These are phyloP conservation scores for Biscogniauxia sp. DNA, from an alignment of 2,329 filamentous ascomycete species.

Conservation along the genomic window DNA sequence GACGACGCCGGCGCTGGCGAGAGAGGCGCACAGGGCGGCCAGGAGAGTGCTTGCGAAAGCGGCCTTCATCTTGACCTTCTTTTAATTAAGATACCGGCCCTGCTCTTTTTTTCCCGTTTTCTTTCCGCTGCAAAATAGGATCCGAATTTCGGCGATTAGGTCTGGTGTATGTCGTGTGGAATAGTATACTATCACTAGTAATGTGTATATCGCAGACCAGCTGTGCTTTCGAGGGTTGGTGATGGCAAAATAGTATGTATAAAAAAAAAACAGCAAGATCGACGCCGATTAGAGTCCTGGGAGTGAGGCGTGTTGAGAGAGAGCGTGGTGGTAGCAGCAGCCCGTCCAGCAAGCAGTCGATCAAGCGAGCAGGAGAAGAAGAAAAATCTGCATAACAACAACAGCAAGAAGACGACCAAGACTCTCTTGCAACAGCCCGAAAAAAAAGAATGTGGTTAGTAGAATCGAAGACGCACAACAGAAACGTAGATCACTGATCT, in stretches of 20 bases:
- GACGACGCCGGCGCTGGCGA: slow-evolving; percentile 53
- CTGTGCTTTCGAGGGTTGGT: neutral
- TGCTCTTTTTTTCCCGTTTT: neutral
- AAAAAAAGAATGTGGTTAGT: neutral
- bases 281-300: neutral
- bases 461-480: neutral
- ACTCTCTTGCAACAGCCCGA: no score
- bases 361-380: neutral
- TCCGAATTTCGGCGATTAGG: neutral
- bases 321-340: neutral
- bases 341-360: neutral
- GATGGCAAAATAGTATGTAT: neutral
- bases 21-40: slow-evolving; percentile 43
- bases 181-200: neutral
- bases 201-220: neutral
- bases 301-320: no score
- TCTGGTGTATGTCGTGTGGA: neutral
- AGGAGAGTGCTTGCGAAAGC: slow-evolving; percentile 38
- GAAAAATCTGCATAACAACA: neutral
- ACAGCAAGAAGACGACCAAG: no score
- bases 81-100: neutral
- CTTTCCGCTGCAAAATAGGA: neutral
- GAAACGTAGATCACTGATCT: neutral
- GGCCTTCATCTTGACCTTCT: slow-evolving; percentile 42
- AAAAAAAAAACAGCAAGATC: neutral